Conservation (phyloP, 768 basidiomycete species). For the Serendipita vermifera region DNA sequence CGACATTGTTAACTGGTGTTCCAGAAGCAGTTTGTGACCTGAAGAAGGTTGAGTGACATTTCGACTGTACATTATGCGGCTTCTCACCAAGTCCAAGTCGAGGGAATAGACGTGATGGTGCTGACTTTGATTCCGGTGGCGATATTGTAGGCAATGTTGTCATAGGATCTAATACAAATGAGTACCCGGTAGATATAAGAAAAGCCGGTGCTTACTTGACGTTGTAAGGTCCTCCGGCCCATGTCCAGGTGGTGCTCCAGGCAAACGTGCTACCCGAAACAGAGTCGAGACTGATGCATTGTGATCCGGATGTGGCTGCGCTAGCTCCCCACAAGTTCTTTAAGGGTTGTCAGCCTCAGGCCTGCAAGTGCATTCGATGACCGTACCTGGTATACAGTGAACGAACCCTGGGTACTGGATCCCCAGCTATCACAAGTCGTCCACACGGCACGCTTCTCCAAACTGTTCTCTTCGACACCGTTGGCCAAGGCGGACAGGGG, state of each 20-base stretch:
- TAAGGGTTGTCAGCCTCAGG: not conserved
- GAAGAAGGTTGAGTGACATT: no score
- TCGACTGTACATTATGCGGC: no score
- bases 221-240: constrained; percentile 1
- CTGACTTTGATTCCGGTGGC: constrained; percentile 1
- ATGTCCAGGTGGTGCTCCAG: constrained; percentile 1
- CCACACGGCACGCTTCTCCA: constrained; percentile 5
- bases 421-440: not conserved
- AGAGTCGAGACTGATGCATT: not conserved
- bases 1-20: not conserved
- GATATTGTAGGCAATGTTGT: constrained; percentile 8
- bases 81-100: constrained; percentile 4
- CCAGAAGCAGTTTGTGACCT: no score
- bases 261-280: constrained; percentile 4
- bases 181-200: not conserved
- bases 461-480: no score
- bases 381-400: not conserved
- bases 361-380: not conserved
- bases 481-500: no score
- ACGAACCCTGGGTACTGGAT: not conserved
- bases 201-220: constrained; percentile 1
- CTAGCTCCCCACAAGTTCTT: constrained; percentile 8
- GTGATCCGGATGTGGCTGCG: not conserved
- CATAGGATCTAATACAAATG: not conserved
- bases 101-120: constrained; percentile 1